Conservation (phyloP, 1,139 yeast species). For the Taphrina sp. region DNA sequence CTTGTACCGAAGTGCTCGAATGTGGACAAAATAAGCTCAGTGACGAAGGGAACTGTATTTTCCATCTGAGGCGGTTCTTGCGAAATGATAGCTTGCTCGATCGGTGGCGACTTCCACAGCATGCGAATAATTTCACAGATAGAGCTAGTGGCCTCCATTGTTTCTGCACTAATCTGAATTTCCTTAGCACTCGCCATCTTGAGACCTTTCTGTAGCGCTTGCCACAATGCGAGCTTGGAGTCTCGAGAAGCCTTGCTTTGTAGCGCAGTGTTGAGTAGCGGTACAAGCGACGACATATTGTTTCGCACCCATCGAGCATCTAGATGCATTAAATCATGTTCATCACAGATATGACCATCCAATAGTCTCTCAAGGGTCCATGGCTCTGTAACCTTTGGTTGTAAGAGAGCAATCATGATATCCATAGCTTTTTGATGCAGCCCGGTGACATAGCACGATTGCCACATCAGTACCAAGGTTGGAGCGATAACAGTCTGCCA, state of each 20-base stretch:
- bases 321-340: constrained; percentile 16
- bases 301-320: constrained; percentile 33
- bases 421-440: constrained; percentile 14
- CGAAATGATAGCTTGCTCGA: not conserved
- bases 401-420: constrained; percentile 14
- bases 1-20: constrained; percentile 1
- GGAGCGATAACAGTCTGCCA: constrained; percentile 30
- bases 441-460: no score
- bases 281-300: constrained; percentile 12
- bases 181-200: constrained; percentile 32
- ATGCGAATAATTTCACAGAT: not conserved
- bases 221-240: constrained; percentile 19
- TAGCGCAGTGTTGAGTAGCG: constrained; percentile 6
- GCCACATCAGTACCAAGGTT: constrained; percentile 3
- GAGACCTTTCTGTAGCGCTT: constrained; percentile 11
- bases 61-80: no score
- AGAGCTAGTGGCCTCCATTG: constrained; percentile 30
- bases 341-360: constrained; percentile 10
- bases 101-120: constrained; percentile 13
- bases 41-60: no score
- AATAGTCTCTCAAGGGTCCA: constrained; percentile 33
- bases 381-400: constrained; percentile 15
- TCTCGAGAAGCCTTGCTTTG: constrained; percentile 1
- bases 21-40: not conserved
- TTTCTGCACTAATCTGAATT: constrained; percentile 31